Base-by-base conservation (phyloP, 345 rosid genomes). In the Eucalyptus erythrocorys region DNA sequence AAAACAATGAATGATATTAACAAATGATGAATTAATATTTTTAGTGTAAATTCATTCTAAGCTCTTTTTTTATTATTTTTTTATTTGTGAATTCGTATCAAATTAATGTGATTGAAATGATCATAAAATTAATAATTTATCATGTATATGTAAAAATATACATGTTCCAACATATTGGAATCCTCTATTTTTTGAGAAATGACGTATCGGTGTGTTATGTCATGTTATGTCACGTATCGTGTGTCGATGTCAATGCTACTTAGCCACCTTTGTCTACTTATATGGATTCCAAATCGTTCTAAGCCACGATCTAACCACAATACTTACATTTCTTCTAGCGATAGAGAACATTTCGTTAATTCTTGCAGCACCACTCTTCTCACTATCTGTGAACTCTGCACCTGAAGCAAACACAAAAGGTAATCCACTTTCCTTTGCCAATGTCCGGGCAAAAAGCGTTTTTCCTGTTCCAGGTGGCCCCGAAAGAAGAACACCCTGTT, bases 401-500 rank as follows among this genome's bases (percentile, higher is more conserved):
- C 98, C 99, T 80, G 99, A 96, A 88, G 99, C 99, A 93, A 95
- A 96, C 89, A 97, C 97, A 87, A 97, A 96, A 68, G 99, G 99
- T 91, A 96, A 89, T 84, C 99, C 99, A 92, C 99, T 95, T 94
- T 95, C 96, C 92, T 97, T 97, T 50, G 99, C 93, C 88, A 97
- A 98, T 81, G 99, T 95, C 90, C 99, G 93, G 1, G 99, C 99
- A 94, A 97, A 97, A 89, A 96, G 98, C 71, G 99, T 97, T 92
- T 97, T 97, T 79, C 99, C 99, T 17, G 99, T 97, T 90, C 99
- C 99, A 89, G 99, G 99, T 89, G 98, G 99, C 89, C 99, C 99
- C 80, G 98, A 95, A 45, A 97, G 96, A 93, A 97, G 99, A 92
- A 97, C 96, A 85, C 99, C 98, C 99, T 97, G 93, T 87, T 90